Evolutionary conservation across 2,329 filamentous ascomycete genomes (phyloP).

Genomic region (Colletotrichum cordylinicola): DNA sequence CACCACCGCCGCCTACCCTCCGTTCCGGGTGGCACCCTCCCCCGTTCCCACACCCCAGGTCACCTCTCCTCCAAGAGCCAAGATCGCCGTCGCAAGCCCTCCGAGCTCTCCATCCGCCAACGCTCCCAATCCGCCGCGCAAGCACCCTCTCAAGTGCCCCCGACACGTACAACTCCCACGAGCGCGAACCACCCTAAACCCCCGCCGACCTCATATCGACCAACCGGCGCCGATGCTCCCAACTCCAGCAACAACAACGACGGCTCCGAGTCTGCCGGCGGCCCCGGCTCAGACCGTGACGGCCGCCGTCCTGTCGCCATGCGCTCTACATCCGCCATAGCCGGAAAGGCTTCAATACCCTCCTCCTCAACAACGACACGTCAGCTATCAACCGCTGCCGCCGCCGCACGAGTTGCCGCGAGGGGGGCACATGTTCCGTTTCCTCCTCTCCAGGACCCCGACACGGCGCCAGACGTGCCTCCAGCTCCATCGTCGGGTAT

Average conservation of each 20-base stretch:
- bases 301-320: conserved; percentile 49
- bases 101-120: conserved; percentile 59
- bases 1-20: conserved; percentile 27
- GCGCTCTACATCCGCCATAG: conserved; percentile 61
- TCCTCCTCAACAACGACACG: conserved; percentile 12
- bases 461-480: conserved; percentile 63
- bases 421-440: conserved; percentile 53
- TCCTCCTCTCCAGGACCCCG: conserved; percentile 62
- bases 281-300: conserved; percentile 28
- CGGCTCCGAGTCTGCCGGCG: conserved; percentile 29
- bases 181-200: conserved; percentile 21
- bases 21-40: conserved; percentile 37
- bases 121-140: conserved; percentile 57
- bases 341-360: conserved; percentile 29
- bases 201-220: conserved; percentile 16
- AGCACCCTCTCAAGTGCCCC: conserved; percentile 24
- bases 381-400: neutral
- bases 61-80: conserved; percentile 65
- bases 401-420: conserved; percentile 28
- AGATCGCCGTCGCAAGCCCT: conserved; percentile 53
- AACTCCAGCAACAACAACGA: conserved; percentile 14
- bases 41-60: conserved; percentile 67
- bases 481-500: conserved; percentile 72
- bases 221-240: conserved; percentile 24
- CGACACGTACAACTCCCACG: conserved; percentile 25